These are phyloP conservation scores for Westerdykella ornata DNA, from an alignment of 2,329 filamentous ascomycete genomes.

Conservation along the genomic window DNA sequence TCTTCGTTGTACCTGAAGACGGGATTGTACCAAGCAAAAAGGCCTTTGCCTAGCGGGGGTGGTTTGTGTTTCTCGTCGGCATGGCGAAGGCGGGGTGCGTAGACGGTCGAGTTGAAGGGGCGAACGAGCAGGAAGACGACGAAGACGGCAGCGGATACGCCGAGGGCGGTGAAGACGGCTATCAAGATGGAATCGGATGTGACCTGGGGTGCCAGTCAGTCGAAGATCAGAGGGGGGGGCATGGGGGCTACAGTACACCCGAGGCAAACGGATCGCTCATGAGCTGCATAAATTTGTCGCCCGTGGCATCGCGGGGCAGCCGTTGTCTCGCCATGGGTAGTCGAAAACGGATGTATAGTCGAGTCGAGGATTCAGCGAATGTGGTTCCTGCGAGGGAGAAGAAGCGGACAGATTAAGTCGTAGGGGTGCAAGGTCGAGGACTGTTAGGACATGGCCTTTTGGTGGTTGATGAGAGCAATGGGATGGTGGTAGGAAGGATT, in stretches of 20 bases:
- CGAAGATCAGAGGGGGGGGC: neutral
- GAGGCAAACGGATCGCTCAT: slow-evolving; percentile 24
- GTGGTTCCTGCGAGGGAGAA: slow-evolving; percentile 5
- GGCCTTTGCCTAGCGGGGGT: slow-evolving; percentile 75
- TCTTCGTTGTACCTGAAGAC: slow-evolving; percentile 71
- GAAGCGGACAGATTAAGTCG: slow-evolving; percentile 5
- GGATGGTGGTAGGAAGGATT: neutral
- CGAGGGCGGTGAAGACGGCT: slow-evolving; percentile 73
- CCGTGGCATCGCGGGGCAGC: slow-evolving; percentile 23
- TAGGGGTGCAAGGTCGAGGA: slow-evolving; percentile 1
- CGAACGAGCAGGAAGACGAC: slow-evolving; percentile 81
- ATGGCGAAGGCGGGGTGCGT: slow-evolving; percentile 89
- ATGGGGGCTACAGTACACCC: slow-evolving; percentile 10
- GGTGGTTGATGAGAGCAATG: neutral
- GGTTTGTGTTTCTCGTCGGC: slow-evolving; percentile 85
- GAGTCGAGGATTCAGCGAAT: slow-evolving; percentile 1
- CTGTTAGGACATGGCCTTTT: slow-evolving; percentile 1
- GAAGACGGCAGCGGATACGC: slow-evolving; percentile 65
- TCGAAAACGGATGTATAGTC: neutral
- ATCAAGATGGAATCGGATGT: slow-evolving; percentile 62
- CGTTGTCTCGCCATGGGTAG: slow-evolving; percentile 7
- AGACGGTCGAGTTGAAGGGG: slow-evolving; percentile 85
- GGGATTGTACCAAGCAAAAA: slow-evolving; percentile 80
- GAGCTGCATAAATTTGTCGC: slow-evolving; percentile 27
- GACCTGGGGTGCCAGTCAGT: slow-evolving; percentile 40